phyloP scores from a whole-genome alignment of 2,329 filamentous ascomycete species.

The Zasmidium citrigriseum region DNA sequence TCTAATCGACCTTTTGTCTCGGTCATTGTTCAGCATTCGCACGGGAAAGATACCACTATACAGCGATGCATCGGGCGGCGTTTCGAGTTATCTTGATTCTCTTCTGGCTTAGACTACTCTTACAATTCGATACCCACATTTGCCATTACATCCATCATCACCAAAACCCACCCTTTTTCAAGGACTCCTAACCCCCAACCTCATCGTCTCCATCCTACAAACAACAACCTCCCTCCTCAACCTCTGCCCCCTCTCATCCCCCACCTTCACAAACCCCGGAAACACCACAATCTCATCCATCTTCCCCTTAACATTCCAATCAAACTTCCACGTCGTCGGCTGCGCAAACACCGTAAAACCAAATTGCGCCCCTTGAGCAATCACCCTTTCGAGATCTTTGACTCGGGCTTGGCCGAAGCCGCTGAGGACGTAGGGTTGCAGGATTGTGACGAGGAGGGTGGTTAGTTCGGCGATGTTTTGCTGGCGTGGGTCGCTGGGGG shows the following conservation, averaged over 20 bases:
- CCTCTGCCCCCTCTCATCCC: slow-evolving; percentile 16
- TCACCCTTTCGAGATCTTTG: slow-evolving; percentile 17
- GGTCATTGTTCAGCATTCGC: slow-evolving; percentile 13
- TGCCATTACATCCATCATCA: slow-evolving; percentile 1
- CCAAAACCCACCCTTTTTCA: neutral
- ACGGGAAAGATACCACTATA: slow-evolving; percentile 17
- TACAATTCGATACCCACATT: neutral
- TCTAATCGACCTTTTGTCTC: slow-evolving; percentile 47
- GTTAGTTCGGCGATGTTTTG: slow-evolving; percentile 15
- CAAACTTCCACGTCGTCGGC: slow-evolving; percentile 22
- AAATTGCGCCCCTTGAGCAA: slow-evolving; percentile 17
- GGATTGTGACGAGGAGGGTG: slow-evolving; percentile 8
- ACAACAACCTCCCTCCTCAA: slow-evolving; percentile 15
- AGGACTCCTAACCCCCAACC: slow-evolving; percentile 2
- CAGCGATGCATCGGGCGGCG: slow-evolving; percentile 8
- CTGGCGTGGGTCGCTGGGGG: slow-evolving; percentile 9
- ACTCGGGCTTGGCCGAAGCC: slow-evolving; percentile 16
- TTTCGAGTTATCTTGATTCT: neutral
- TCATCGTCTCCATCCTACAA: slow-evolving; percentile 12
- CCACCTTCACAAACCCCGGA: slow-evolving; percentile 21
- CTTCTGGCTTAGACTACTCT: neutral
- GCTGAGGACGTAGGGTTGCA: slow-evolving; percentile 17
- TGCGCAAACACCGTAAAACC: slow-evolving; percentile 22
- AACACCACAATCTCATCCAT: slow-evolving; percentile 20
- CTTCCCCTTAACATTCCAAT: slow-evolving; percentile 16